Conservation (phyloP, 2,329 filamentous ascomycete species). For the Monilinia fructigena region DNA sequence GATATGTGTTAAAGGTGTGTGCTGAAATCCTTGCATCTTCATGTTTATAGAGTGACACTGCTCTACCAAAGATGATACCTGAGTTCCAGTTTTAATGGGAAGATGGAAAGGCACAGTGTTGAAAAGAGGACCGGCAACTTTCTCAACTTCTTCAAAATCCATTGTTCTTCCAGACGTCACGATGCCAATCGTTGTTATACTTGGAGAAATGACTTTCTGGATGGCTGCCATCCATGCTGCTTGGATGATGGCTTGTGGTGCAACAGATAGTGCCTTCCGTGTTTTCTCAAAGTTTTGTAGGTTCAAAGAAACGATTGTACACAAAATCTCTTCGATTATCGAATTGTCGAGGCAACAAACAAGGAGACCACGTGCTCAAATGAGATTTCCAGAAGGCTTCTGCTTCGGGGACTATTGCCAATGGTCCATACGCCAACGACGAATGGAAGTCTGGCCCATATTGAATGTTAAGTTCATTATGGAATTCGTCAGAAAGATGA, state of each 20-base stretch:
- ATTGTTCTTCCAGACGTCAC: slow-evolving; percentile 77
- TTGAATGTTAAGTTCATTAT: slow-evolving; percentile 31
- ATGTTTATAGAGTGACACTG: slow-evolving; percentile 71
- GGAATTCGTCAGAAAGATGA: slow-evolving; percentile 55
- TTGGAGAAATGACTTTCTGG: slow-evolving; percentile 48
- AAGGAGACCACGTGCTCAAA: slow-evolving; percentile 32
- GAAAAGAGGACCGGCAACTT: slow-evolving; percentile 78
- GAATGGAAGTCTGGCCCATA: slow-evolving; percentile 61
- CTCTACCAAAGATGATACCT: slow-evolving; percentile 60
- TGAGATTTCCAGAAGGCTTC: slow-evolving; percentile 62
- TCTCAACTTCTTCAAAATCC: slow-evolving; percentile 62
- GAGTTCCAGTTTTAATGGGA: slow-evolving; percentile 45
- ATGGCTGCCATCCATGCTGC: slow-evolving; percentile 69
- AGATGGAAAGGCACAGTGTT: slow-evolving; percentile 79
- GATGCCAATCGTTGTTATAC: slow-evolving; percentile 59
- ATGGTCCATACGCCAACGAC: slow-evolving; percentile 66
- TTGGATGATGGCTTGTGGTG: slow-evolving; percentile 76
- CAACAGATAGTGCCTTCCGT: slow-evolving; percentile 64
- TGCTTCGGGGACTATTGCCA: slow-evolving; percentile 51
- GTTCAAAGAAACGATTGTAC: slow-evolving; percentile 39
- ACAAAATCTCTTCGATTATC: slow-evolving; percentile 29
- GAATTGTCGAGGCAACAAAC: slow-evolving; percentile 23
- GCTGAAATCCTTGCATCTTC: slow-evolving; percentile 67
- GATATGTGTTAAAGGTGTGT: slow-evolving; percentile 75
- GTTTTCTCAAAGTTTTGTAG: slow-evolving; percentile 50